Base-by-base conservation (phyloP, 306 rosid genomes). In the cucumber (Cucumis sativus) region DNA sequence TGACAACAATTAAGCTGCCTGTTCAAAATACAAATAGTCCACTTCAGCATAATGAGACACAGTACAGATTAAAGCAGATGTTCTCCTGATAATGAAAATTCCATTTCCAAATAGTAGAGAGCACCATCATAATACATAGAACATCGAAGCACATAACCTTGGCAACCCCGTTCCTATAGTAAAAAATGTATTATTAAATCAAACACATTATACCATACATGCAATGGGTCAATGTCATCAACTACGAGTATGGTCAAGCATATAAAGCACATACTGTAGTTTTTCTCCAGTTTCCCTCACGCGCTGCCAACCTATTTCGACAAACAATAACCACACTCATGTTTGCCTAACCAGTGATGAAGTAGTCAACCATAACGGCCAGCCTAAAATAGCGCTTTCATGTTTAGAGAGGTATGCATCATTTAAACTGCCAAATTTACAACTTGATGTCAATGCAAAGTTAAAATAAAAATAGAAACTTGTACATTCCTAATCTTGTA, bases 381-480 rank as follows among this genome's bases (percentile, higher is more conserved):
- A 85, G 28, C 95, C 91, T 79, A 88, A 80, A 72, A 90, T 86
- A 60, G 89, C 82, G 17, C 85, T 75, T 59, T 83, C 92, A 56
- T 93, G 98, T 41, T 85, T 83, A 7, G 92, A 83, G 68, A 93
- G 86, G 86, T 93, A 93, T 64, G 96, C 92, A 73, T 93, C 82
- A 71, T 93, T 91, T 75, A 93, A 86, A 90, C 96, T 90, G 71
- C 79, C 77, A 88, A 75, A 84, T 62, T 65, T 56, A 77, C 6
- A 15, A 76, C 57, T 1, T 20, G 49, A 82, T 58, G 81, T 58
- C 73, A 80, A 84, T 79, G 75, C 51, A 55, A 55, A 72, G 56
- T 40, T 72, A 33, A 54, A 41, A 52, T 15, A 45, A 35, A 18
- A 20, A 54, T 8, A 47, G 43, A 28, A 28, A 13, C 10, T 51